Percentiles rank a stretch among this genome's conserved stretches.
Conservation (phyloP, 2,329 filamentous ascomycete species). For the Verticillium nonalfalfae region DNA sequence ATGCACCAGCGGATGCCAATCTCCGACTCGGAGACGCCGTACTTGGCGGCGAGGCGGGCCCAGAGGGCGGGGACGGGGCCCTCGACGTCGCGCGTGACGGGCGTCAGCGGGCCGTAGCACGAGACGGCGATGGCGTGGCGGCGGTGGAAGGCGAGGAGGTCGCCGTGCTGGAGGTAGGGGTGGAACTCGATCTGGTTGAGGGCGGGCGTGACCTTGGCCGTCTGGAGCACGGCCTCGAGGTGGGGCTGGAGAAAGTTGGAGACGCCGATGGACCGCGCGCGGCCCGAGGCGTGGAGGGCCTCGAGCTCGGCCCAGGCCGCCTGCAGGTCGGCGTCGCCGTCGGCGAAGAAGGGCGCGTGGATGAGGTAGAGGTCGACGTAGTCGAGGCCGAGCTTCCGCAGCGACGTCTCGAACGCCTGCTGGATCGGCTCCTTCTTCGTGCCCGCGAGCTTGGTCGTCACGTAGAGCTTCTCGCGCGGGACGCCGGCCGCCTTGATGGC, state of each 20-base stretch:
- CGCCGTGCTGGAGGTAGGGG: slow-evolving; percentile 64
- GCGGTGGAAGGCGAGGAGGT: slow-evolving; percentile 51
- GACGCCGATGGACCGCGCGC: slow-evolving; percentile 66
- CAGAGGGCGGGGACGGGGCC: slow-evolving; percentile 50
- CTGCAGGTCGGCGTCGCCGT: slow-evolving; percentile 45
- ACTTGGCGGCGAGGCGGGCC: slow-evolving; percentile 46
- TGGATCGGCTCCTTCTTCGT: slow-evolving; percentile 30
- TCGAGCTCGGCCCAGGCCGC: slow-evolving; percentile 54
- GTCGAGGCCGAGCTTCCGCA: slow-evolving; percentile 59
- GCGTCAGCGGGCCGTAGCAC: slow-evolving; percentile 50
- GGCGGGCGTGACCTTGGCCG: slow-evolving; percentile 56
- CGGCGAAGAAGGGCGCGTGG: slow-evolving; percentile 50
- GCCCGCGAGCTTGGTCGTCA: slow-evolving; percentile 54
- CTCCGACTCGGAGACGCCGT: slow-evolving; percentile 48
- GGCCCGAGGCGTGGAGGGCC: slow-evolving; percentile 60
- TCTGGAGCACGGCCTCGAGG: slow-evolving; percentile 49
- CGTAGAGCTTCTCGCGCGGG: slow-evolving; percentile 61
- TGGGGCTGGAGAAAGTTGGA: slow-evolving; percentile 63
- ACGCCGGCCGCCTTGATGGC: slow-evolving; percentile 63
- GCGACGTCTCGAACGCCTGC: slow-evolving; percentile 50
- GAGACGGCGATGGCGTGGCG: slow-evolving; percentile 49
- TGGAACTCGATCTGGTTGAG: slow-evolving; percentile 81
- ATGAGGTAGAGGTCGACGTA: slow-evolving; percentile 69
- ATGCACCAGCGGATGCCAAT: slow-evolving; percentile 54
- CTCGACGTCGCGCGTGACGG: slow-evolving; percentile 36